Conservation (phyloP, 2,329 filamentous ascomycete species). For the Teratosphaeria destructans region DNA sequence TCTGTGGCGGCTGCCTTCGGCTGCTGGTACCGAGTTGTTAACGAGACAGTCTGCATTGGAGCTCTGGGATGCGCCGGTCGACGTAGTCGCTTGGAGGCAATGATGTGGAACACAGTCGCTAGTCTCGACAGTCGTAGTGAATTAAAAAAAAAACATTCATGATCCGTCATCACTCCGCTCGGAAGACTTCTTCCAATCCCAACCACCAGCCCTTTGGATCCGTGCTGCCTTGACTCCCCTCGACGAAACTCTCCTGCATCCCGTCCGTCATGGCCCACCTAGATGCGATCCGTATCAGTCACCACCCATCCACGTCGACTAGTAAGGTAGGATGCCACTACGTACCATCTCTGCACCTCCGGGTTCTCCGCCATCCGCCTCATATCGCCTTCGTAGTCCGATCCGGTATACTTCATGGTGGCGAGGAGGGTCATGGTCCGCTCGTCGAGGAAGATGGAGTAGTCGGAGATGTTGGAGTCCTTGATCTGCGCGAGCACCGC, state of each 20-base stretch:
- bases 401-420: constrained; percentile 66
- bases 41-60: constrained; percentile 20
- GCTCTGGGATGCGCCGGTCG: constrained; percentile 26
- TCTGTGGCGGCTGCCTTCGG: constrained; percentile 25
- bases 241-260: constrained; percentile 54
- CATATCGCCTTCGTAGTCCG: constrained; percentile 62
- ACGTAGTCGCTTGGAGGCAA: constrained; percentile 28
- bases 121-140: background rate
- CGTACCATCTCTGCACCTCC: constrained; percentile 60
- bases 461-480: constrained; percentile 64
- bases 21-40: constrained; percentile 18
- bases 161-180: constrained; percentile 33
- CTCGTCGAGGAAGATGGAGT: constrained; percentile 62
- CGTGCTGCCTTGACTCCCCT: constrained; percentile 48
- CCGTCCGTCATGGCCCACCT: constrained; percentile 65
- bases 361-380: constrained; percentile 61
- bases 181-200: constrained; percentile 59
- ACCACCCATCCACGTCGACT: background rate
- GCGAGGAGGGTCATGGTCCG: constrained; percentile 57
- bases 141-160: background rate
- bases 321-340: background rate
- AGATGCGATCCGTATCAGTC: background rate
- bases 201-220: constrained; percentile 56
- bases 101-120: constrained; percentile 6
- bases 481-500: constrained; percentile 67